Evolutionary conservation across 176 grass and related monocot species (phyloP).

Genomic region (Zoysia pacifica): DNA sequence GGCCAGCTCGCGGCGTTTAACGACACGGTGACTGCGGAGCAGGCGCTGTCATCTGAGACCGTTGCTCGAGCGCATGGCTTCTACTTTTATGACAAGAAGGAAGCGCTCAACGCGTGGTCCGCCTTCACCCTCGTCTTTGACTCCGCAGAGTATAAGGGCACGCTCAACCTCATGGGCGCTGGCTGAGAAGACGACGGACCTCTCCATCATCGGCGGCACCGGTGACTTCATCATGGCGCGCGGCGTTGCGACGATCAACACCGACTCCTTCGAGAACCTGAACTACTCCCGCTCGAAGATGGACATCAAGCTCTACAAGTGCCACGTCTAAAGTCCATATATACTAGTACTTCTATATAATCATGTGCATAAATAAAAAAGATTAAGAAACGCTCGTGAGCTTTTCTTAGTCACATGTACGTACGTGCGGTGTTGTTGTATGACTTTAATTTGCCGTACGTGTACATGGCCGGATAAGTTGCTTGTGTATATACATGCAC

Average conservation of each 20-base stretch:
- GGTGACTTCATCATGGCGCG: slow-evolving; percentile 61
- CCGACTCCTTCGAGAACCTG: neutral
- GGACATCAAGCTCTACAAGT: slow-evolving; percentile 55
- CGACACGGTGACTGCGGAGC: slow-evolving; percentile 34
- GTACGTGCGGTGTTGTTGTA: no score
- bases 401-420: no score
- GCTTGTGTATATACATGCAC: no score
- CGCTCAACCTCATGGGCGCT: slow-evolving; percentile 47
- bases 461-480: no score
- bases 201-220: slow-evolving; percentile 52
- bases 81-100: slow-evolving; percentile 43
- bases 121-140: slow-evolving; percentile 30
- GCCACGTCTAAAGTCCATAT: slow-evolving; percentile 15
- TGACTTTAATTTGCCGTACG: no score
- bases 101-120: neutral
- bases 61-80: slow-evolving; percentile 45
- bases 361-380: no score
- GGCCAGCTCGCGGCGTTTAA: slow-evolving; percentile 45
- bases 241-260: slow-evolving; percentile 40
- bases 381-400: no score
- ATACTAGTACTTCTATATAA: no score
- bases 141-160: slow-evolving; percentile 39
- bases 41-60: slow-evolving; percentile 8
- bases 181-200: slow-evolving; percentile 22
- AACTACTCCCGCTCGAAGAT: slow-evolving; percentile 49